Evolutionary conservation across 306 rosid species (phyloP), one percentile per base, ranked within the genome.

Genomic region (Glycine latifolia): DNA sequence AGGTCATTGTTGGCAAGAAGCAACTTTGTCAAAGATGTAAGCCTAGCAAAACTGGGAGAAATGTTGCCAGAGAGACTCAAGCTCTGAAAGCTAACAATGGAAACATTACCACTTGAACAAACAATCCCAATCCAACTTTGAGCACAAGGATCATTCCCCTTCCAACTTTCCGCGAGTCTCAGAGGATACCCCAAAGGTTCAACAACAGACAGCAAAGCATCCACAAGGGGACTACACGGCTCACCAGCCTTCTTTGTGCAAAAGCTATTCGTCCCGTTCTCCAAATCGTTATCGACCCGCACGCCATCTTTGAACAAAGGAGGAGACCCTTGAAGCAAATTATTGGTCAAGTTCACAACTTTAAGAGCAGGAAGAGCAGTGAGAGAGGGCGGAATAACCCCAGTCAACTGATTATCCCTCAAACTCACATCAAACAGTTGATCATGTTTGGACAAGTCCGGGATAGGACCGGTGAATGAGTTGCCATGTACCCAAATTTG

Each of bases 381-480:
- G 71, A 95, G 85, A 20, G 98, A 86, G 0, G 79, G n/a, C 0
- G 99, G 97, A 81, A 95, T 94, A 76, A 90, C 73, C 11, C 98
- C 99, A 2, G 97, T 91, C 14, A 95, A 76, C 47, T 76, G 78
- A 72, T 93, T 93, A 69, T 91, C 95, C 85, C 96, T 86, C 67
- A 93, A 76, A 79, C 85, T 87, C 49, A 89, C 81, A 33, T 67
- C 73, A 31, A 0, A 8, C 13, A 95, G 80, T 3, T 54, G 65
- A 20, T 15, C 66, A 10, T 77, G 87, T 31, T 83, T 86, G 0
- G 95, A 83, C 0, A 91, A 60, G 47, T 95, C 96, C 0, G 99
- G 98, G 60, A 95, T 83, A 20, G 94, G 96, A 77, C 99, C 98
- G 0, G 97, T 88, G 59, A 95, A 95, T 3, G 66, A 50, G 80